These are phyloP conservation scores for Xylariaceae sp. DNA, from an alignment of 2,329 filamentous ascomycete species.

Conservation along the genomic window DNA sequence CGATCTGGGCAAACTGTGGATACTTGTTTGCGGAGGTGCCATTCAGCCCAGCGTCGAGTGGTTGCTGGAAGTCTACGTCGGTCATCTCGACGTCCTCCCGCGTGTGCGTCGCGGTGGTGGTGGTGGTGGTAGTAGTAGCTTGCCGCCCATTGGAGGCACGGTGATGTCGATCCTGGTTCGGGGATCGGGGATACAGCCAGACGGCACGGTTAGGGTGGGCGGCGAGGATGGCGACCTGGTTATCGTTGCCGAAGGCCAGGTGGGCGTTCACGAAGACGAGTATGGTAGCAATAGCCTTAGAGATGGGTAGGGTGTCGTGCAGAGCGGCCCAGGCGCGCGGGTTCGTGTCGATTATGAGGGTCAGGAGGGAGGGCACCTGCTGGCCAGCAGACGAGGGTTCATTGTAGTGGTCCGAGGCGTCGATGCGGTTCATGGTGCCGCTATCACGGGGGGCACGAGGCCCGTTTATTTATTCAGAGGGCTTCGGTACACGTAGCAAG, in stretches of 20 bases:
- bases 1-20: slow-evolving; percentile 85
- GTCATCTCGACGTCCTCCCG: slow-evolving; percentile 63
- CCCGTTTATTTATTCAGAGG: slow-evolving; percentile 8
- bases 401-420: slow-evolving; percentile 64
- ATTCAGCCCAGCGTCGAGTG: slow-evolving; percentile 15
- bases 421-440: slow-evolving; percentile 55
- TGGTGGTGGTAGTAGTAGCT: too few species aligned
- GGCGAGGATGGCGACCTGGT: slow-evolving; percentile 89
- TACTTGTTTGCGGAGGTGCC: slow-evolving; percentile 79
- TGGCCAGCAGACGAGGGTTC: slow-evolving; percentile 53
- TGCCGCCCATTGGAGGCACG: slow-evolving; percentile 15
- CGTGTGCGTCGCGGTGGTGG: too few species aligned
- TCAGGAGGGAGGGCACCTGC: slow-evolving; percentile 77
- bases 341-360: slow-evolving; percentile 94
- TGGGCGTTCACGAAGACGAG: slow-evolving; percentile 98
- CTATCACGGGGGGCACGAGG: slow-evolving; percentile 7
- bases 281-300: slow-evolving; percentile 81
- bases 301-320: slow-evolving; percentile 73
- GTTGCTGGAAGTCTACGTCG: slow-evolving; percentile 42
- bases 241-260: slow-evolving; percentile 88
- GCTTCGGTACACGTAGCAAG: too few species aligned
- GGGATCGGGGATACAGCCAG: slow-evolving; percentile 79
- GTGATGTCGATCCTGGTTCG: slow-evolving; percentile 35
- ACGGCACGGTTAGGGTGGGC: slow-evolving; percentile 83
- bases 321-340: slow-evolving; percentile 90